Conservation (phyloP, 768 basidiomycete species). For the Pulveroboletus sp. region DNA sequence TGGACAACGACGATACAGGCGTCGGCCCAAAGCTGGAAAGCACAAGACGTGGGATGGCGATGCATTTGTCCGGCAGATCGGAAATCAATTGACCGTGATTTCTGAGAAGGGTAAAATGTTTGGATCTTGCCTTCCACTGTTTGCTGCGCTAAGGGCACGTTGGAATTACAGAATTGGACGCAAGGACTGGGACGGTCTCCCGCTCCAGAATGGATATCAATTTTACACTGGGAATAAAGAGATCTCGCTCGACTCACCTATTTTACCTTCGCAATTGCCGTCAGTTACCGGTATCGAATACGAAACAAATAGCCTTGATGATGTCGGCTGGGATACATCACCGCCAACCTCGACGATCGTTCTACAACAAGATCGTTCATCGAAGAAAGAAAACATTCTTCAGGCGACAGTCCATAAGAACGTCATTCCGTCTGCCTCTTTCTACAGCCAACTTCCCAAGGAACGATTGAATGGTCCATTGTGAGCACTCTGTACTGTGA, state of each 20-base stretch:
- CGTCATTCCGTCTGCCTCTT: slow-evolving; percentile 54
- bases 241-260: slow-evolving; percentile 52
- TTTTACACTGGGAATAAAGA: slow-evolving; percentile 54
- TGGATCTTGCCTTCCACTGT: slow-evolving; percentile 1
- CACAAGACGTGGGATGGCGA: slow-evolving; percentile 87
- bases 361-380: slow-evolving; percentile 1
- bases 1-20: slow-evolving; percentile 40
- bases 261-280: slow-evolving; percentile 51
- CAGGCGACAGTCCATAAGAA: slow-evolving; percentile 13
- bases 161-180: slow-evolving; percentile 50
- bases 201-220: slow-evolving; percentile 37
- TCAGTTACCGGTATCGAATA: slow-evolving; percentile 32
- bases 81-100: slow-evolving; percentile 53
- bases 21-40: slow-evolving; percentile 67
- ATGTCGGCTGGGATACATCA: slow-evolving; percentile 5
- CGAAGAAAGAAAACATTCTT: slow-evolving; percentile 22
- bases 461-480: slow-evolving; percentile 26
- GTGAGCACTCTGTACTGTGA: slow-evolving; percentile 6
- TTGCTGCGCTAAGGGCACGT: slow-evolving; percentile 5
- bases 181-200: slow-evolving; percentile 54
- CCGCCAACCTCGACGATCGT: slow-evolving; percentile 12
- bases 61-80: slow-evolving; percentile 51
- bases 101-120: slow-evolving; percentile 72
- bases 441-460: slow-evolving; percentile 46
- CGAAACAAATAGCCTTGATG: slow-evolving; percentile 23